Conservation (phyloP, 805 yeast species). For the Kuraishia cidri region DNA sequence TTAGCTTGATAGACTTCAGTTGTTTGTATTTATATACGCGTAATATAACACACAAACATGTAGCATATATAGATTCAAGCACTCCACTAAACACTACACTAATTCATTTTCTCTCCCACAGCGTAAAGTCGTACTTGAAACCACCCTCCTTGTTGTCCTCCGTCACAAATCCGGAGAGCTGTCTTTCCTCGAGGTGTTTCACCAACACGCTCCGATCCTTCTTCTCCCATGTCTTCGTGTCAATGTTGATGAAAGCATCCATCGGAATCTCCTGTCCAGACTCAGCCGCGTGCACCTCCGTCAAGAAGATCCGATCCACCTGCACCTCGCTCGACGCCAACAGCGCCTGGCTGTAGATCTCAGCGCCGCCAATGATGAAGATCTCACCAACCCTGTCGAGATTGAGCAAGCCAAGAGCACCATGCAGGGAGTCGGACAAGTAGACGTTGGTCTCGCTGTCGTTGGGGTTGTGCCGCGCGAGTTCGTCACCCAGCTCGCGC, state of each 20-base stretch:
- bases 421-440: slow-evolving; percentile 31
- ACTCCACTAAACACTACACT: neutral
- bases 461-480: slow-evolving; percentile 6
- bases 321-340: slow-evolving; percentile 9
- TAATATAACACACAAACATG: no score
- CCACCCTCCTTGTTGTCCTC: slow-evolving; percentile 26
- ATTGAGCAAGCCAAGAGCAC: slow-evolving; percentile 28
- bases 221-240: slow-evolving; percentile 25
- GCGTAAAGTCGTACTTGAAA: slow-evolving; percentile 46
- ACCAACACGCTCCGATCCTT: slow-evolving; percentile 24
- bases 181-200: slow-evolving; percentile 28
- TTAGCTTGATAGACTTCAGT: no score
- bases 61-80: no score
- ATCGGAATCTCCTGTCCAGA: slow-evolving; percentile 31
- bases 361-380: slow-evolving; percentile 90
- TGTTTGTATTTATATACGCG: no score
- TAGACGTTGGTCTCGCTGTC: slow-evolving; percentile 7
- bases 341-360: slow-evolving; percentile 59
- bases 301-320: slow-evolving; percentile 53
- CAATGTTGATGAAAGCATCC: slow-evolving; percentile 61
- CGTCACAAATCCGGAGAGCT: slow-evolving; percentile 14
- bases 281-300: slow-evolving; percentile 45
- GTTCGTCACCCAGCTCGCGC: slow-evolving; percentile 15
- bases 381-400: slow-evolving; percentile 26
- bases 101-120: slow-evolving; percentile 36